phyloP scores from a whole-genome alignment of 2,329 filamentous ascomycete genomes.

The Monosporascus cannonballus region DNA sequence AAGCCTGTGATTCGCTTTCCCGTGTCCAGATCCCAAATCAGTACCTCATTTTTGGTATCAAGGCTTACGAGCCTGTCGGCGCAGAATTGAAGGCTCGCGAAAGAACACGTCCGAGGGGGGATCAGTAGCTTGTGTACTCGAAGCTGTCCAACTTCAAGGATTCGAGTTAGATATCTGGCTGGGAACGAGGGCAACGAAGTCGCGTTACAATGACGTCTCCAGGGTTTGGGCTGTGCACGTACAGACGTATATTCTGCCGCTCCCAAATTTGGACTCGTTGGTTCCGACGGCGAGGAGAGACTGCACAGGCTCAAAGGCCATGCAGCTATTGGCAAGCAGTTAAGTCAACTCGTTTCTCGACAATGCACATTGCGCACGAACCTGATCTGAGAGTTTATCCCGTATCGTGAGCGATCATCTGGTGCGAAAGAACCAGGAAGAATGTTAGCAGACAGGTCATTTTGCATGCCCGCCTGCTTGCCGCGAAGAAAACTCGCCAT shows the following conservation, averaged over 20 bases:
- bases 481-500: slow-evolving; percentile 88
- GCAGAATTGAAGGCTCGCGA: slow-evolving; percentile 75
- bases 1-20: slow-evolving; percentile 62
- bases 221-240: slow-evolving; percentile 20
- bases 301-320: slow-evolving; percentile 91
- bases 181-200: too few relatives aligned
- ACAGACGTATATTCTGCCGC: slow-evolving; percentile 78
- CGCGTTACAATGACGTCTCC: background rate
- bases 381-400: slow-evolving; percentile 72
- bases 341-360: slow-evolving; percentile 2
- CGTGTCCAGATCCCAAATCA: slow-evolving; percentile 72
- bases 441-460: slow-evolving; percentile 81
- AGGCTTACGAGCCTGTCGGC: slow-evolving; percentile 79
- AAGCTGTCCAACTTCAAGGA: slow-evolving; percentile 56
- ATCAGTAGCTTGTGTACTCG: slow-evolving; percentile 72
- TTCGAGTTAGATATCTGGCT: background rate
- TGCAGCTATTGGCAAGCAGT: slow-evolving; percentile 54
- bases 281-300: slow-evolving; percentile 91
- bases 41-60: slow-evolving; percentile 79
- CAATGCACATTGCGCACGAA: slow-evolving; percentile 24
- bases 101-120: slow-evolving; percentile 66
- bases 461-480: slow-evolving; percentile 89
- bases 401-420: slow-evolving; percentile 78
- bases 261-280: slow-evolving; percentile 76
- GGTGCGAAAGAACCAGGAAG: slow-evolving; percentile 71